These are phyloP conservation scores for Immersiella caudata DNA, from an alignment of 495 filamentous ascomycete species.

Conservation along the genomic window DNA sequence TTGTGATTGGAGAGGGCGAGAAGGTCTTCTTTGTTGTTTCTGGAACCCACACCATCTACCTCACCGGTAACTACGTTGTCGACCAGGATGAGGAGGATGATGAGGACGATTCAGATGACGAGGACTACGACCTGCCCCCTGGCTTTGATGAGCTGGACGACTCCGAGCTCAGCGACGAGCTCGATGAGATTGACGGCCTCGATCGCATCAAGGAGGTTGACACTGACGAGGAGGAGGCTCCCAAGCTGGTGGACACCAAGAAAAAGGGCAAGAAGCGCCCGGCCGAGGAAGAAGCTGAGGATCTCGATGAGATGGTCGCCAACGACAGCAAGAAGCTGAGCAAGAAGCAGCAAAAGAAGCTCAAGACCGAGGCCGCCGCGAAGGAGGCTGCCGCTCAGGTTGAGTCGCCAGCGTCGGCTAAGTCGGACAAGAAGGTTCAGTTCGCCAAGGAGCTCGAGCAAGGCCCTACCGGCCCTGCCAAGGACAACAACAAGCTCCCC, in stretches of 20 bases:
- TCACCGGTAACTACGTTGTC: constrained; percentile 92
- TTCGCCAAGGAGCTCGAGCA: constrained; percentile 65
- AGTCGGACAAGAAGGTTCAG: constrained; percentile 92
- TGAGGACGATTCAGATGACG: constrained; percentile 66
- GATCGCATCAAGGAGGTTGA: constrained; percentile 84
- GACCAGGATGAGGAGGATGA: constrained; percentile 56
- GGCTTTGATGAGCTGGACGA: constrained; percentile 63
- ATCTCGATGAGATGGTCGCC: constrained; percentile 79
- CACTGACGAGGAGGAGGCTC: constrained; percentile 78
- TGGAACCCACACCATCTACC: constrained; percentile 84
- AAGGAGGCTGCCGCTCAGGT: constrained; percentile 39
- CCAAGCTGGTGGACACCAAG: constrained; percentile 70
- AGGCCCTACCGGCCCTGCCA: constrained; percentile 36
- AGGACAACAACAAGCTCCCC: constrained; percentile 49
- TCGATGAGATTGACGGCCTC: constrained; percentile 77
- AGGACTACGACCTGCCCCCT: constrained; percentile 80
- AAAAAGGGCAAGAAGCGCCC: constrained; percentile 81
- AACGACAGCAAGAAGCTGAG: constrained; percentile 67
- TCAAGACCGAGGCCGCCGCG: constrained; percentile 85
- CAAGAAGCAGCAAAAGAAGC: constrained; percentile 98
- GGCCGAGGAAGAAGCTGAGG: constrained; percentile 67
- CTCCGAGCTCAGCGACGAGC: constrained; percentile 77
- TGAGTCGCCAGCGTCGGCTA: constrained; percentile 46
- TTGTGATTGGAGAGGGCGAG: constrained; percentile 85
- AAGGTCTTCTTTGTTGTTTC: constrained; percentile 86